phyloP scores from a whole-genome alignment of 2,329 filamentous ascomycete genomes.

The Sarocladium strictum region DNA sequence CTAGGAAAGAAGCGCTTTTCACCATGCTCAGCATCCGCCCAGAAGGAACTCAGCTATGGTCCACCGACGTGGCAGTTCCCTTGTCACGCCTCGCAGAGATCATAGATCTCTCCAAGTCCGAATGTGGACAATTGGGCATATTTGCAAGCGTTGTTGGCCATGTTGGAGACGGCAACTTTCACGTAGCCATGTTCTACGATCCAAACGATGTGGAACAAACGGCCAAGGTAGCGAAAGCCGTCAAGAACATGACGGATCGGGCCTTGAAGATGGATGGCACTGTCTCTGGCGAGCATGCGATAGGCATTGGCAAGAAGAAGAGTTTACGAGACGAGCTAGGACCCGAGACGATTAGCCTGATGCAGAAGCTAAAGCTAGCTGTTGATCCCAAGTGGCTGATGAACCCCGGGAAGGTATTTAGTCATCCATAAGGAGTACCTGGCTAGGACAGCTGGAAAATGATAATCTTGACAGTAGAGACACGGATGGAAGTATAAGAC shows the following conservation, averaged over 20 bases:
- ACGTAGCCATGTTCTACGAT: conserved; percentile 77
- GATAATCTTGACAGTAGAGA: too few relatives aligned
- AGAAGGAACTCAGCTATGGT: conserved; percentile 16
- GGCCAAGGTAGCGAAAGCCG: conserved; percentile 64
- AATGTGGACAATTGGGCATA: conserved; percentile 64
- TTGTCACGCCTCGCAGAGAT: conserved; percentile 63
- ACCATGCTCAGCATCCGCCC: conserved; percentile 50
- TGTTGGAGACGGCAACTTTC: conserved; percentile 82
- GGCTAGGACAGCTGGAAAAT: too few relatives aligned
- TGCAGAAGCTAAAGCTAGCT: conserved; percentile 32
- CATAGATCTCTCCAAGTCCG: conserved; percentile 50
- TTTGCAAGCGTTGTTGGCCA: conserved; percentile 77
- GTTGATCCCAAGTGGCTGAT: not conserved
- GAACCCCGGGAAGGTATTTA: not conserved
- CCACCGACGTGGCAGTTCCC: conserved; percentile 68
- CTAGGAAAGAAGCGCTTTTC: conserved; percentile 59
- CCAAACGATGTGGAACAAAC: conserved; percentile 57
- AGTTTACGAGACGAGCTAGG: conserved; percentile 68
- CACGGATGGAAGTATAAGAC: too few relatives aligned
- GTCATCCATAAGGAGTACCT: too few relatives aligned
- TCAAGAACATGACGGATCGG: conserved; percentile 73
- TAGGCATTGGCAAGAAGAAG: conserved; percentile 72
- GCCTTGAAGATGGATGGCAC: conserved; percentile 75
- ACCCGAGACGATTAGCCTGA: conserved; percentile 64
- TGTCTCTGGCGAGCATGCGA: conserved; percentile 75